These are phyloP conservation scores for Haplosporangium sp. DNA, from an alignment of 371 early-diverging fungal species.

Conservation along the genomic window DNA sequence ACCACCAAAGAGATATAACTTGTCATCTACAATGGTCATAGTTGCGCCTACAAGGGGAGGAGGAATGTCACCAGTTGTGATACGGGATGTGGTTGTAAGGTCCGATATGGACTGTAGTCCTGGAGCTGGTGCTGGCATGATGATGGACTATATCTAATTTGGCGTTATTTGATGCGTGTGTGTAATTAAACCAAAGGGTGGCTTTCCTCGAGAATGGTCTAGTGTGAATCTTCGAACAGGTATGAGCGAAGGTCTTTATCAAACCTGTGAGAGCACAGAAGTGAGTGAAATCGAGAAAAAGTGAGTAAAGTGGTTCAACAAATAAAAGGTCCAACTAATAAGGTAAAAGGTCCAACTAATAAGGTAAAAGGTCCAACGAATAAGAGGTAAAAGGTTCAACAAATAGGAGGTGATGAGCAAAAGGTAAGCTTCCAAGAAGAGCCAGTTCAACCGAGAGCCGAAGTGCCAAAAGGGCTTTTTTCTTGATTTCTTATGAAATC, in stretches of 20 bases:
- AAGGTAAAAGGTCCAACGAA: too few relatives aligned
- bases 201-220: background rate
- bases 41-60: constrained; percentile 85
- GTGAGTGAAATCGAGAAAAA: background rate
- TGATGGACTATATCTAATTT: background rate
- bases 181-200: background rate
- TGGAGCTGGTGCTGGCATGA: constrained; percentile 53
- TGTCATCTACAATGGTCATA: constrained; percentile 73
- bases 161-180: background rate
- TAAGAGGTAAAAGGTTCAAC: background rate
- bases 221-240: background rate
- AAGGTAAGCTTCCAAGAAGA: background rate
- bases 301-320: background rate
- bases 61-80: constrained; percentile 82
- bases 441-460: background rate
- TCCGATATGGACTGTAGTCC: constrained; percentile 77
- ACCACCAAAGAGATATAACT: constrained; percentile 83
- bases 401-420: background rate
- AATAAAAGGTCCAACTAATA: background rate
- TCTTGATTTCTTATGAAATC: too few relatives aligned
- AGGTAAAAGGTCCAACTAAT: background rate
- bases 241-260: constrained; percentile 1
- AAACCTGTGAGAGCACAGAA: background rate
- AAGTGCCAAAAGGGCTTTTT: constrained; percentile 8
- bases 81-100: constrained; percentile 74